Conservation (phyloP, 495 filamentous ascomycete species). For the Penicillium cinerascens region DNA sequence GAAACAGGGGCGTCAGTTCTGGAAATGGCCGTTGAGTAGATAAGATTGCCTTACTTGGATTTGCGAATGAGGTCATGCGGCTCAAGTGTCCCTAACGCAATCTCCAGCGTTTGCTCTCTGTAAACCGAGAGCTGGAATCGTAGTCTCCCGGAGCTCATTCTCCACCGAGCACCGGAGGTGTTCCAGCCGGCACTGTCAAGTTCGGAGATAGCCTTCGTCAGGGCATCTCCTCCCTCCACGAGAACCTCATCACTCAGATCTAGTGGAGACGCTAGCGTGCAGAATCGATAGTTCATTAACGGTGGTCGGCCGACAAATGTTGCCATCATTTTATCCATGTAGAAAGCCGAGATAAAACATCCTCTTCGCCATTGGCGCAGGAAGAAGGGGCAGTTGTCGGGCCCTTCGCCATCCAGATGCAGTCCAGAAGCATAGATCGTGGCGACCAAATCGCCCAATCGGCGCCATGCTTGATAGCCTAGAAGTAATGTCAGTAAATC, state of each 20-base stretch:
- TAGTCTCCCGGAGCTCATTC: conserved; percentile 45
- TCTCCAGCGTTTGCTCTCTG: conserved; percentile 57
- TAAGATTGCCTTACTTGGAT: conserved; percentile 35
- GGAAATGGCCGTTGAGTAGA: background rate
- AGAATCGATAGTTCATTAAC: conserved; percentile 51
- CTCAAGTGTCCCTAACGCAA: conserved; percentile 47
- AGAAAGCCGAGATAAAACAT: conserved; percentile 53
- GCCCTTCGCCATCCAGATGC: conserved; percentile 47
- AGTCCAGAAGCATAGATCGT: conserved; percentile 56
- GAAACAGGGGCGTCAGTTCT: background rate
- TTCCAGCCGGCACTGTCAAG: conserved; percentile 56
- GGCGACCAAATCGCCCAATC: conserved; percentile 47
- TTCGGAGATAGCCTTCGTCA: conserved; percentile 36
- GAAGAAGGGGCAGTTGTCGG: conserved; percentile 48
- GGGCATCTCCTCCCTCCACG: conserved; percentile 43
- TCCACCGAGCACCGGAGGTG: conserved; percentile 32
- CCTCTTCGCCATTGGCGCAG: conserved; percentile 48
- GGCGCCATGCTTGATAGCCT: conserved; percentile 53
- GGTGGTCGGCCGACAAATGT: conserved; percentile 58
- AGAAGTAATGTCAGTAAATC: conserved; percentile 1
- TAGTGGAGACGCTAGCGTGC: conserved; percentile 52
- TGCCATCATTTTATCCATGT: conserved; percentile 48
- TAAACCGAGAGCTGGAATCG: conserved; percentile 47
- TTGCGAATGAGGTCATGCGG: conserved; percentile 41
- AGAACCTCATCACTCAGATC: conserved; percentile 54